Base-by-base conservation (phyloP, 441 rosid species). In the Croton setiger region DNA sequence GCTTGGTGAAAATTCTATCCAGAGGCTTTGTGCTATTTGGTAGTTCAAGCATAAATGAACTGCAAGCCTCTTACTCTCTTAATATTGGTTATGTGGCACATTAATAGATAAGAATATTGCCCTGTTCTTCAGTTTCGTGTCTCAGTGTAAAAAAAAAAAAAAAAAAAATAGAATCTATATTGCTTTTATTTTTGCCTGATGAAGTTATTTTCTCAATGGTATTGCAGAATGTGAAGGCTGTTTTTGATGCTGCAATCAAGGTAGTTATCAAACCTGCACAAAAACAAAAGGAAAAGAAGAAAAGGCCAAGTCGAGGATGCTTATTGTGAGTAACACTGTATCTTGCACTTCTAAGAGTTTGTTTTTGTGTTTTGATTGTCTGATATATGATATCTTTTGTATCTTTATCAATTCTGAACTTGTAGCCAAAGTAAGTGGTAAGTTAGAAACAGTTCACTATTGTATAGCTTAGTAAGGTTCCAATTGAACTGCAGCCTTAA, bases 221-320 rank as follows among this genome's bases (percentile, higher is more conserved):
- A 20, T 72, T 82, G 77, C 84, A 96, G 99, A 91, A 96, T 77
- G 97, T 91, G 74, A 96, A 96, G 81, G 95, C 95, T 69, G 91
- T 92, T 65, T 96, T 96, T 79, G 99, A 96, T 82, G 87, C 91
- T 14, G 96, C 98, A 18, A 92, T 96, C 79, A 91, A 76, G 82
- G 93, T 87, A 70, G 99, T 96, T 18, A 88, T 96, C 78, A 92
- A 84, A 75, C 96, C 98, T 6, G 79, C 85, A 56, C 91, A 80
- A 69, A 88, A 90, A 73, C 91, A 84, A 68, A 87, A 89, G 73
- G 93, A 90, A 81, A 86, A 77, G 81, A 86, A 85, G 84, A 88
- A 80, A 75, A 95, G 83, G 85, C 75, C 77, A 8, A 79, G 69
- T 65, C 86, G 75, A 66, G 97, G 98, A 44, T 92, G 96, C 81